Evolutionary conservation across 129 eudicot genomes (phyloP), one percentile per base, ranked within the genome.

Genomic region (Helianthus tuberosus): DNA sequence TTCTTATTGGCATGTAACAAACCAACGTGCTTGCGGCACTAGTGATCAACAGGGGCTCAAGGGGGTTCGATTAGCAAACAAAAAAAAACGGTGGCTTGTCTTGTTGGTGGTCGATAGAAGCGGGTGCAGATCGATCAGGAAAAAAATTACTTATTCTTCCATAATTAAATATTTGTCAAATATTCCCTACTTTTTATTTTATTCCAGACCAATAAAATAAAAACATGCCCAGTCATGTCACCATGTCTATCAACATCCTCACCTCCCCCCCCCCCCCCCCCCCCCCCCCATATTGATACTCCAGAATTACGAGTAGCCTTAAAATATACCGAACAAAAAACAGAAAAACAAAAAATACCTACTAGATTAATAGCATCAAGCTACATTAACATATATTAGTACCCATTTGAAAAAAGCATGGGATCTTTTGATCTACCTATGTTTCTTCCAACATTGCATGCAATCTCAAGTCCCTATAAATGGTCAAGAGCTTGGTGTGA

Each of bases 371-470:
- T 68, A 52, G 12, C 64, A 57, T 76, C 63, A 36, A 76, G 50
- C 48, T 68, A 58, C 70, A 48, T 77, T 77, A n/a, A 15, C 11
- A 68, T 35, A 8, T 10, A 14, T 38, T 17, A 63, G 11, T 47
- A 59, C 69, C 48, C 54, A 47, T 64, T 36, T 81, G 8, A 81
- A 68, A 69, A 74, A 76, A 68, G 80, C 73, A 46, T 61, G 63
- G 68, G 80, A 77, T 58, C 66, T 68, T 11, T 77, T 84, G 46
- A 81, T 85, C 25, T 11, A 76, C 68, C 14, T 41, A n/a, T 69
- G 76, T 65, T 85, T 85, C 68, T 78, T 79, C 60, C 17, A 29
- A 8, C 74, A 79, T 46, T 64, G 47, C 83, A 72, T 16, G 51
- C 68, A 77, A 47, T 74, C 66, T 63, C n/a, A 59, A 48, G 68